Evolutionary conservation across 1,284 basidiomycete genomes (phyloP).

Genomic region (Moesziomyces parantarcticus): DNA sequence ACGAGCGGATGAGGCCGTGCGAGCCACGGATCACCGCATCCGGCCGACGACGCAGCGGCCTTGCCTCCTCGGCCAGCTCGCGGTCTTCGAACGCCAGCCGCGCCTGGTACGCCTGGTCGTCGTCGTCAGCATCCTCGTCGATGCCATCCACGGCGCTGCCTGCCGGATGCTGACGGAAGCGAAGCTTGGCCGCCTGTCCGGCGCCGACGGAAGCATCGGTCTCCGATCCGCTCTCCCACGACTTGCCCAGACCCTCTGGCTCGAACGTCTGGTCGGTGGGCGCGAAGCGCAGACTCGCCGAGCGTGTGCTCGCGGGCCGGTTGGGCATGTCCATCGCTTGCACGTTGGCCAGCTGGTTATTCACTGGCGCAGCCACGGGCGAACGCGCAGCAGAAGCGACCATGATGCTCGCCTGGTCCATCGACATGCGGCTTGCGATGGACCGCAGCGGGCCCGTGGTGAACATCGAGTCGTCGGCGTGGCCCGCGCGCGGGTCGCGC

Average conservation of each 20-base stretch:
- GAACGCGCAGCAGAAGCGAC: slow-evolving; percentile 14
- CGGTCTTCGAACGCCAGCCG: slow-evolving; percentile 75
- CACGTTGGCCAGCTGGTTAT: slow-evolving; percentile 28
- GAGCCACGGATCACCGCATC: slow-evolving; percentile 81
- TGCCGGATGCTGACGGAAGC: not conserved
- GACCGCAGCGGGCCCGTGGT: slow-evolving; percentile 29
- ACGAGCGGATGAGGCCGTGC: slow-evolving; percentile 83
- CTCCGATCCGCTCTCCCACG: slow-evolving; percentile 33
- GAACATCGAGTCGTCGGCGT: slow-evolving; percentile 32
- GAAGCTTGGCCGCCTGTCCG: slow-evolving; percentile 22
- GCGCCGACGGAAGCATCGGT: slow-evolving; percentile 9
- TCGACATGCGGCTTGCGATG: slow-evolving; percentile 35
- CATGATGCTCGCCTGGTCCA: slow-evolving; percentile 46
- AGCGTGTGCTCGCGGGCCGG: slow-evolving; percentile 40
- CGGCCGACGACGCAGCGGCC: slow-evolving; percentile 75
- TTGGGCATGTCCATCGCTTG: slow-evolving; percentile 33
- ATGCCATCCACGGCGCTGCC: slow-evolving; percentile 1
- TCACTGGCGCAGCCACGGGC: slow-evolving; percentile 25
- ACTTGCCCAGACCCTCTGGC: slow-evolving; percentile 24
- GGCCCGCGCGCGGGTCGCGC: slow-evolving; percentile 39
- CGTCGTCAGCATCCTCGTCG: slow-evolving; percentile 21
- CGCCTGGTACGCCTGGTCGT: slow-evolving; percentile 35
- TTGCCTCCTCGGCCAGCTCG: slow-evolving; percentile 84
- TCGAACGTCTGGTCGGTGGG: slow-evolving; percentile 36
- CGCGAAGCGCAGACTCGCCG: slow-evolving; percentile 53